These are phyloP conservation scores for Hydnum rufescens DNA, from an alignment of 768 basidiomycete species.

Conservation along the genomic window DNA sequence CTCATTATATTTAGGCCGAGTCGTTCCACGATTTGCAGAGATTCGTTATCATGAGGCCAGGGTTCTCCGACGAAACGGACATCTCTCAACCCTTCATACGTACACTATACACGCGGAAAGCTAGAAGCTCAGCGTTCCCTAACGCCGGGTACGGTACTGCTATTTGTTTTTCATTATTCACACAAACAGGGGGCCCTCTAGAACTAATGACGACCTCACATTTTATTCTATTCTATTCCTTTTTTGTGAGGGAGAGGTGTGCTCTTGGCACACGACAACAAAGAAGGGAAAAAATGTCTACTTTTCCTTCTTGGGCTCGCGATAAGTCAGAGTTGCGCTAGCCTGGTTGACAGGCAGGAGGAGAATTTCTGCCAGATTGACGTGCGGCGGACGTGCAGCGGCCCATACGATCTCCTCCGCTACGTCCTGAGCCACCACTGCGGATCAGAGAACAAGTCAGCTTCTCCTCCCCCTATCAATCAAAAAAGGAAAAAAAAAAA, in stretches of 20 bases:
- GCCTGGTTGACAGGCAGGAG: constrained; percentile 22
- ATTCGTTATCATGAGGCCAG: too few relatives aligned
- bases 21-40: too few relatives aligned
- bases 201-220: background rate
- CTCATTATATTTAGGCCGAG: too few relatives aligned
- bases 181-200: background rate
- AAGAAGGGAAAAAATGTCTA: background rate
- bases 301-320: constrained; percentile 12
- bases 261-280: background rate
- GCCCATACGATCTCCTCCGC: constrained; percentile 98
- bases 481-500: background rate
- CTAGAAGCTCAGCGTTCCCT: too few relatives aligned
- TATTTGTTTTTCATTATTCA: background rate
- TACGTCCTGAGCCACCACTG: constrained; percentile 70
- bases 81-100: too few relatives aligned
- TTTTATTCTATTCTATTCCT: background rate
- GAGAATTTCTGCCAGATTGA: constrained; percentile 64
- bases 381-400: constrained; percentile 76
- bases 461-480: background rate
- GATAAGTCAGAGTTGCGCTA: constrained; percentile 32
- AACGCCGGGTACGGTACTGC: too few relatives aligned
- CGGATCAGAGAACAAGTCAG: background rate
- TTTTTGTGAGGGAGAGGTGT: background rate
- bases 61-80: too few relatives aligned
- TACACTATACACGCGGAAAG: too few relatives aligned